phyloP scores from a whole-genome alignment of 352 stramenopile species.

The Phytopythium vexans region DNA sequence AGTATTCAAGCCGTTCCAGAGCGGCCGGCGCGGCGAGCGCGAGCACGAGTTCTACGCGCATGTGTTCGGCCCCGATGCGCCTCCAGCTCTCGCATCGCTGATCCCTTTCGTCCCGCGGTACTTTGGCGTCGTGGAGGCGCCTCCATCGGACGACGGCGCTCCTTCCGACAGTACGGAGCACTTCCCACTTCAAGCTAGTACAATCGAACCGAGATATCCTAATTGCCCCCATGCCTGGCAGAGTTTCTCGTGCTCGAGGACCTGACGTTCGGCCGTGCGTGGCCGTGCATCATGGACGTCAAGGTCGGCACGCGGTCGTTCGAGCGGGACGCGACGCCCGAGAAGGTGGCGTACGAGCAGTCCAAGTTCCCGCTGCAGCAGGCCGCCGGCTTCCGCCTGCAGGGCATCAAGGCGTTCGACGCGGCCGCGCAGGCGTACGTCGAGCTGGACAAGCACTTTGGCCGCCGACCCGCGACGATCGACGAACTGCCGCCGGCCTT shows the following conservation, averaged over 20 bases:
- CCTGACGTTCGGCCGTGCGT: slow-evolving; percentile 72
- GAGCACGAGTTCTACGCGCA: slow-evolving; percentile 79
- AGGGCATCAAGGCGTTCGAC: slow-evolving; percentile 91
- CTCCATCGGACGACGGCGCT: slow-evolving; percentile 10
- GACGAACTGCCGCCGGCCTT: slow-evolving; percentile 71
- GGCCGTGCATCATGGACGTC: slow-evolving; percentile 95
- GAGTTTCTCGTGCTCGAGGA: slow-evolving; percentile 90
- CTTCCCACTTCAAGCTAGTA: background rate
- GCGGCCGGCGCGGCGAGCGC: slow-evolving; percentile 63
- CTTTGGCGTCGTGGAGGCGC: slow-evolving; percentile 45
- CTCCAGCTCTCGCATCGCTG: slow-evolving; percentile 22
- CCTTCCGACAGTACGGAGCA: background rate
- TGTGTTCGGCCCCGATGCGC: slow-evolving; percentile 33
- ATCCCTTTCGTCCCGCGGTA: slow-evolving; percentile 57
- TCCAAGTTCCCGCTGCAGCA: slow-evolving; percentile 93
- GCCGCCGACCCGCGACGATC: slow-evolving; percentile 48
- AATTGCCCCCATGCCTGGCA: slow-evolving; percentile 9
- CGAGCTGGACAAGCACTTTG: slow-evolving; percentile 88
- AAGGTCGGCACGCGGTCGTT: slow-evolving; percentile 96
- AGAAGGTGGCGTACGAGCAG: slow-evolving; percentile 90
- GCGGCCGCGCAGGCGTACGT: slow-evolving; percentile 48
- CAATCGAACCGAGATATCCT: background rate
- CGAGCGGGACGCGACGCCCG: slow-evolving; percentile 80
- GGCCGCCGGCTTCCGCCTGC: slow-evolving; percentile 91
- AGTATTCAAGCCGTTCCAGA: slow-evolving; percentile 88